phyloP scores from a whole-genome alignment of 495 filamentous ascomycete genomes.

The Xylaria sp. region DNA sequence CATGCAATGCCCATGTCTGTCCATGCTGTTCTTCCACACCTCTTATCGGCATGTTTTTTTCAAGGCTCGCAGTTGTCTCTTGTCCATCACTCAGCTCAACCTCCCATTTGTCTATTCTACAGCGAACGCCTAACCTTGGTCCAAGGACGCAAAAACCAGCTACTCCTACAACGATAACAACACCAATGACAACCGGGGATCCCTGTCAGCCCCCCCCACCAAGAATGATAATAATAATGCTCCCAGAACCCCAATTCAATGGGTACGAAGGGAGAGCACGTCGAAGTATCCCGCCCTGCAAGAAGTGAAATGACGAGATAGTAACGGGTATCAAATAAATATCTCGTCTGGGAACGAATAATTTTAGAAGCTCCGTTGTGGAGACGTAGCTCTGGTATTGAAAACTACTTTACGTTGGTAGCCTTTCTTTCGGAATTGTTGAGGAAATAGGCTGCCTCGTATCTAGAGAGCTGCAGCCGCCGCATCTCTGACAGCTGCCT shows the following conservation, averaged over 20 bases:
- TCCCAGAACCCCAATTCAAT: constrained; percentile 1
- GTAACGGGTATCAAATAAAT: constrained; percentile 26
- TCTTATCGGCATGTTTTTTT: not conserved
- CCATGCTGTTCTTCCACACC: constrained; percentile 9
- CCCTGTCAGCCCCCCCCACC: not conserved
- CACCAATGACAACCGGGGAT: not conserved
- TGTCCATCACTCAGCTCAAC: constrained; percentile 10
- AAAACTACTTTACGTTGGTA: constrained; percentile 16
- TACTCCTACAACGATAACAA: constrained; percentile 18
- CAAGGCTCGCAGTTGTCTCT: constrained; percentile 2
- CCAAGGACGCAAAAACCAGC: constrained; percentile 6
- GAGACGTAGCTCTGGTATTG: not conserved
- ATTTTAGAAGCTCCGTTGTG: constrained; percentile 7
- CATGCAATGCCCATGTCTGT: constrained; percentile 22
- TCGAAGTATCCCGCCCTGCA: not conserved
- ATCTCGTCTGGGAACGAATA: constrained; percentile 8
- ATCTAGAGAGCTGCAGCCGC: constrained; percentile 22
- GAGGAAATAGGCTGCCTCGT: not conserved
- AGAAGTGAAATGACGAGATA: constrained; percentile 23
- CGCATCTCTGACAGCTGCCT: constrained; percentile 6
- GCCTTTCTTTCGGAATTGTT: constrained; percentile 14
- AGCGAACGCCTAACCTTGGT: constrained; percentile 11
- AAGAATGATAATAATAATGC: not conserved
- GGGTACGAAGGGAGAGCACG: constrained; percentile 1
- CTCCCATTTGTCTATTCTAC: constrained; percentile 14